A percentile compares a stretch with the other conserved stretches of the same genome.
These are phyloP conservation scores for Hypomyces rosellus DNA, from an alignment of 2,329 filamentous ascomycete genomes.

Conservation along the genomic window DNA sequence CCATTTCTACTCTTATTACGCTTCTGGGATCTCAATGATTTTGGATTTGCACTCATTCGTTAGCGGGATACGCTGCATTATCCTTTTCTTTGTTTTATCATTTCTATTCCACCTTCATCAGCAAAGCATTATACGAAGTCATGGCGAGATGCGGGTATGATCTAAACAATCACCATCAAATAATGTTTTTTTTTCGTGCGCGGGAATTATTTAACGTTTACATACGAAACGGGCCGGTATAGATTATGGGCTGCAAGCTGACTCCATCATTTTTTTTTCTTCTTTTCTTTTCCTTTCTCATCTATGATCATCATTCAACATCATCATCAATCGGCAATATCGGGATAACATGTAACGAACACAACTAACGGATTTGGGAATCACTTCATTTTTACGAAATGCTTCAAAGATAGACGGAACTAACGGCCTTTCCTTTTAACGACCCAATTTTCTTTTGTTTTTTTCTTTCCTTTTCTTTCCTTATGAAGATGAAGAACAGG, in stretches of 20 bases:
- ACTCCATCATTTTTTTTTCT: conserved; percentile 5
- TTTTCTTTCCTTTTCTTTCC: not conserved
- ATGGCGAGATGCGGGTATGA: conserved; percentile 3
- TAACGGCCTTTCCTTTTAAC: conserved; percentile 7
- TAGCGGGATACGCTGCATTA: not conserved
- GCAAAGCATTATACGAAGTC: not conserved
- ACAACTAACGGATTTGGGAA: too few species aligned
- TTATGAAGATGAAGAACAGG: not conserved
- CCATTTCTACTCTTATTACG: conserved; percentile 16
- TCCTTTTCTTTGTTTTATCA: not conserved
- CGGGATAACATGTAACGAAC: too few species aligned
- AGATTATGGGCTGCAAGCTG: conserved; percentile 9
- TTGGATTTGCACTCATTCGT: conserved; percentile 8
- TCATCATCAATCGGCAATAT: too few species aligned
- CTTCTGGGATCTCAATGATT: conserved; percentile 2
- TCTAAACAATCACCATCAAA: not conserved
- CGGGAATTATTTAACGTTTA: not conserved
- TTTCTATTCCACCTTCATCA: not conserved
- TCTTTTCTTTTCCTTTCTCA: not conserved
- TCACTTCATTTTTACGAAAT: not conserved
- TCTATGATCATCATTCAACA: not conserved
- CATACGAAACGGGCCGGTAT: conserved; percentile 6
- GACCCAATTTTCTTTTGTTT: not conserved
- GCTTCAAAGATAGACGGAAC: conserved; percentile 9
- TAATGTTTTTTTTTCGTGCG: not conserved